Evolutionary conservation across 139 green algal species (phyloP).

Genomic region (Yamagishiella unicocca): DNA sequence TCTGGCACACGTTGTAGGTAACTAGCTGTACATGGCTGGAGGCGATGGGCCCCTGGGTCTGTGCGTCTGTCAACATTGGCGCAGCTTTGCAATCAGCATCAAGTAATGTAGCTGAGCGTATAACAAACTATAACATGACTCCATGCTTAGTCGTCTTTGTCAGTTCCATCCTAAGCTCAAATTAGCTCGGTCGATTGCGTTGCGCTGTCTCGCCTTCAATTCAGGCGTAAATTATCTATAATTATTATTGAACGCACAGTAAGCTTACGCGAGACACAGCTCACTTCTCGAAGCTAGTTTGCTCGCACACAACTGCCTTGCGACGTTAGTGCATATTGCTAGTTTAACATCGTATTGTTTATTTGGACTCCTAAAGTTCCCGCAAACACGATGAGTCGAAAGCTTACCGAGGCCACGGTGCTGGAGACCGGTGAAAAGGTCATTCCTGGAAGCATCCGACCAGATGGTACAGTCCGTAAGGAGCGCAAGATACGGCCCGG

Average conservation of each 20-base stretch:
- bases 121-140: too few relatives aligned
- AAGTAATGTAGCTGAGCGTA: neutral
- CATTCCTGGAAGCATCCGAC: slow-evolving; percentile 25
- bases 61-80: neutral
- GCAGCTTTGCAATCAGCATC: neutral
- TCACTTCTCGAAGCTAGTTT: neutral
- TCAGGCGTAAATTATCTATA: neutral
- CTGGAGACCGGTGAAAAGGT: slow-evolving; percentile 44
- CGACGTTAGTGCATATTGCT: too few relatives aligned
- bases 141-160: too few relatives aligned
- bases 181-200: neutral
- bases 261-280: neutral
- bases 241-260: neutral
- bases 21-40: neutral
- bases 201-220: neutral
- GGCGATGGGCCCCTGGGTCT: neutral
- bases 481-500: slow-evolving; percentile 82
- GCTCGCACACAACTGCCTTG: too few relatives aligned
- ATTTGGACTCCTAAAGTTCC: neutral
- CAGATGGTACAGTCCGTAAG: slow-evolving; percentile 65
- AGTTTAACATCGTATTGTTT: neutral
- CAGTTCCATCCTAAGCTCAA: neutral
- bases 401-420: neutral
- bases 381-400: neutral
- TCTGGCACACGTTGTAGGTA: neutral